Conservation (phyloP, 805 yeast genomes). For the Yarrowia yakushimensis region DNA sequence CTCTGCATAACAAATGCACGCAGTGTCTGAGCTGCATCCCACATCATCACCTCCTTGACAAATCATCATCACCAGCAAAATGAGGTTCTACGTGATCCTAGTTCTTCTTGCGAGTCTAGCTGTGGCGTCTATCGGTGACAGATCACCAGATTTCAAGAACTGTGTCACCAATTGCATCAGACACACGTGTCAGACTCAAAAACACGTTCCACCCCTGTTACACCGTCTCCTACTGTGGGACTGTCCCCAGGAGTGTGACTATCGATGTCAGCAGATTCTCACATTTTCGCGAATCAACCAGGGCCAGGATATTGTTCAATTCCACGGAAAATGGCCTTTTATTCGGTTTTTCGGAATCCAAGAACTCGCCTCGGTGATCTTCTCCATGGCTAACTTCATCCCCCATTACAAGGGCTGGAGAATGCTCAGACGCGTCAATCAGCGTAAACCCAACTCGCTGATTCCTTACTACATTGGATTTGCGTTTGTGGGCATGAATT, state of each 20-base stretch:
- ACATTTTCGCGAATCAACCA: slow-evolving; percentile 51
- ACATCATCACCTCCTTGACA: not conserved
- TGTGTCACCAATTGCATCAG: slow-evolving; percentile 44
- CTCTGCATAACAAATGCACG: not conserved
- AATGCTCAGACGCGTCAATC: slow-evolving; percentile 34
- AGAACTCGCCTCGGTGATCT: slow-evolving; percentile 75
- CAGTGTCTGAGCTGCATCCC: not conserved
- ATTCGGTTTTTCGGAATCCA: slow-evolving; percentile 72
- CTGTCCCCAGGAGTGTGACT: slow-evolving; percentile 81
- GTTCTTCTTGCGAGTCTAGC: slow-evolving; percentile 29
- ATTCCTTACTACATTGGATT: slow-evolving; percentile 45
- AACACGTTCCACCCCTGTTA: slow-evolving; percentile 38
- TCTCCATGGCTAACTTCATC: slow-evolving; percentile 66
- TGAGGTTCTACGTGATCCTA: slow-evolving; percentile 30
- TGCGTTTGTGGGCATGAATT: slow-evolving; percentile 66
- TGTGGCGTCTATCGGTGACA: slow-evolving; percentile 51
- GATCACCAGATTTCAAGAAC: slow-evolving; percentile 46
- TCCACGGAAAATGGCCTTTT: slow-evolving; percentile 99
- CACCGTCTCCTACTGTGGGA: slow-evolving; percentile 62
- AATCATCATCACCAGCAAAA: not conserved
- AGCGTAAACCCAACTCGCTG: slow-evolving; percentile 29
- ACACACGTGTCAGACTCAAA: slow-evolving; percentile 38
- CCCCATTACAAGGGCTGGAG: slow-evolving; percentile 55
- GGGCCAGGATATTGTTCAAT: slow-evolving; percentile 66
- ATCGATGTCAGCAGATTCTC: slow-evolving; percentile 79